phyloP scores from a whole-genome alignment of 1,139 yeast genomes.

The Taphrina communis region DNA sequence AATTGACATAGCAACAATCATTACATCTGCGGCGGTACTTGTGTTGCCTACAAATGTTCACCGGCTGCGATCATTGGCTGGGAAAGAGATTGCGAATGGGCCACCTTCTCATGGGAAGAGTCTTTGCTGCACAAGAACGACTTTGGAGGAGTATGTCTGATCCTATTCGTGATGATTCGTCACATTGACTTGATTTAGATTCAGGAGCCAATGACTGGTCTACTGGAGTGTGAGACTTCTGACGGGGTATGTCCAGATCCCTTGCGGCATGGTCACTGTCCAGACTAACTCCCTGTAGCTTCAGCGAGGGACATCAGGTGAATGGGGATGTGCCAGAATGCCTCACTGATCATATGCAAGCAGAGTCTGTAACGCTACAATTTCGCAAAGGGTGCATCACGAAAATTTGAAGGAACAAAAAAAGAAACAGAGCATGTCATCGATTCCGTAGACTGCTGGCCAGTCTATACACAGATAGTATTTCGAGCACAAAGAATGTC shows the following conservation, averaged over 20 bases:
- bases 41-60: slow-evolving; percentile 17
- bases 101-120: slow-evolving; percentile 6
- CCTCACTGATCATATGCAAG: background rate
- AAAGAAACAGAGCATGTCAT: background rate
- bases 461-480: background rate
- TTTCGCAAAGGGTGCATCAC: background rate
- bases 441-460: background rate
- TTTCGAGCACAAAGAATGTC: background rate
- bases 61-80: background rate
- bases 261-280: background rate
- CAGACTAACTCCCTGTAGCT: background rate
- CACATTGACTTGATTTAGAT: background rate
- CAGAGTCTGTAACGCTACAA: background rate
- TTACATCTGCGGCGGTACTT: slow-evolving; percentile 12
- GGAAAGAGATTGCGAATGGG: slow-evolving; percentile 4
- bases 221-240: slow-evolving; percentile 19
- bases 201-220: slow-evolving; percentile 19
- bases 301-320: background rate
- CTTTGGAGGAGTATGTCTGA: slow-evolving; percentile 12
- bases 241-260: slow-evolving; percentile 5
- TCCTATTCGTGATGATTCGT: no score
- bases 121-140: slow-evolving; percentile 9
- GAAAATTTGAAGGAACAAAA: background rate
- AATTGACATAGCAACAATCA: slow-evolving; percentile 13
- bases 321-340: slow-evolving; percentile 12